Base-by-base conservation (phyloP, 2,329 filamentous ascomycete genomes). In the Fusarium avenaceum region DNA sequence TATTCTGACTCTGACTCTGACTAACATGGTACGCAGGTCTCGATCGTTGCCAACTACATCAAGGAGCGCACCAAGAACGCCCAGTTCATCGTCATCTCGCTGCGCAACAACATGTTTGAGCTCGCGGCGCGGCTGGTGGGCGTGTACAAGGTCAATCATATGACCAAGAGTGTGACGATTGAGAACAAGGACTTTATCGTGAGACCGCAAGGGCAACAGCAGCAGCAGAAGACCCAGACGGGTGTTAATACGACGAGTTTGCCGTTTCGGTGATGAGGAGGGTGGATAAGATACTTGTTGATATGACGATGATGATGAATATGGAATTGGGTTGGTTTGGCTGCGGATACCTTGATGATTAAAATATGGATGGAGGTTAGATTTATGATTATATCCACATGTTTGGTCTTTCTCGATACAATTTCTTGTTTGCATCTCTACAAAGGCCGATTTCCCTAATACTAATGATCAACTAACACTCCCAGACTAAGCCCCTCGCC, bases 31-130 rank as follows among this genome's bases (percentile, higher is more conserved):
- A 51, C 35, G 8, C 72, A 95, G 93, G 92, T 98, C 40, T 97
- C 94, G 2, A 99, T 99, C 76, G 96, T 99, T 45, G 96, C 96
- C 60, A 96, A 94, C 74, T 99, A 99, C 79, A 99, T 99, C 86
- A 98, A 97, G 83, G 96, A 99, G 83, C 87, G 96, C 55, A 99
- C 96, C 63, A 98, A 97, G 86, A 99, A 99, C 81, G 96, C 96
- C 3, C 96, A 99, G 78, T 99, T 99, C 79, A 96, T 99, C 73
- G 96, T 99, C 76, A 99, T 99, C 76, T 97, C 94, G 17, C 85
- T 99, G 75, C 87, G 96, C 75, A 99, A 99, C 82, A 99, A 99
- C 84, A 99, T 99, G 96, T 99, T 99, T 80, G 96, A 99, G 84
- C 89, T 99, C 67, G 95, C 96, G n/a, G 89, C 93, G 59, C 88